Base-by-base conservation (phyloP, 2,329 filamentous ascomycete genomes). In the Colletotrichum sp. region DNA sequence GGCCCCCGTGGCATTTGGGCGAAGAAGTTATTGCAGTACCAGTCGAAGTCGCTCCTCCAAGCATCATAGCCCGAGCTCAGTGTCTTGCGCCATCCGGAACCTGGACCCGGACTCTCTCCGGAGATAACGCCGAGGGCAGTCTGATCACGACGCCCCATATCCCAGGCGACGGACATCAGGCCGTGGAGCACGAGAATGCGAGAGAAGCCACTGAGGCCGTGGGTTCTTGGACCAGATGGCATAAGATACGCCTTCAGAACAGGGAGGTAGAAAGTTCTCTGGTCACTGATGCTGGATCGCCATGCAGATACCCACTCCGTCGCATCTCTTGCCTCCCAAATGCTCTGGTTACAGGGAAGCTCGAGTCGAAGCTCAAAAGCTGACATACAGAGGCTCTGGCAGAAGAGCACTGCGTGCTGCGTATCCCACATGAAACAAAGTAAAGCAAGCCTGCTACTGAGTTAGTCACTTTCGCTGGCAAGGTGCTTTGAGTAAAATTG, bases 371-470 rank as follows among this genome's bases (percentile, higher is more conserved):
- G 85, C 78, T 93, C 91, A 66, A 93, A 93, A 0, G 91, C 90
- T 2, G 90, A 93, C 91, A 93, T 93, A 81, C 91, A 93, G 0
- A 93, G 86, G 6, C 90, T 92, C 79, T 93, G 91, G n/a, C 90
- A 92, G 80, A 93, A 93, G 0, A 93, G 84, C 0, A 93, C 90
- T 0, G 91, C 91, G 75, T 93, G 91, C 70, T 93, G 91, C 0
- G 90, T 92, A 77, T 93, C 91, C 91, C 91, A 93, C 85, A 93
- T 90, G 80, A 93, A 93, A 79, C 91, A 93, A 7, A 92, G 84
- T 52, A 92, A 86, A 0, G 91, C 90, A 0, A 91, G 82, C 68
- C 87, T 88, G 34, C 13, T 3, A 10, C 0, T 4, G 4, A 9
- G 34, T 64, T 39, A 64, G 60, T 16, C 5, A 1, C 15, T 6